Evolutionary conservation across 306 rosid genomes (phyloP).

Genomic region (Hippophae tibetana): DNA sequence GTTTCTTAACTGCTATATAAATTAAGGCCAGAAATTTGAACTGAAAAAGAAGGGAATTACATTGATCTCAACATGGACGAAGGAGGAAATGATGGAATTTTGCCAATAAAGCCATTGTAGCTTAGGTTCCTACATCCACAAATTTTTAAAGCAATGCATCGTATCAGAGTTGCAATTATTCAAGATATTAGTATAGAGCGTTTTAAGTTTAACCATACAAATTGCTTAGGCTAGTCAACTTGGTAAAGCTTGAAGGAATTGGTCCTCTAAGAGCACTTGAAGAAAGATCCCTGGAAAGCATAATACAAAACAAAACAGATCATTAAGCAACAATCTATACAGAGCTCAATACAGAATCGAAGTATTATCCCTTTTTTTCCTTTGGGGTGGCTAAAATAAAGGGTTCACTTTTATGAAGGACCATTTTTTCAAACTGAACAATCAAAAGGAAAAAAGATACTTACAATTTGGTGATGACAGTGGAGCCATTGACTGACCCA

Average conservation of each 20-base stretch:
- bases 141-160: constrained; percentile 12
- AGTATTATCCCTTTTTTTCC: no score
- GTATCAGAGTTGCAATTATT: constrained; percentile 13
- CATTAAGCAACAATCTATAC: neutral
- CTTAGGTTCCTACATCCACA: constrained; percentile 57
- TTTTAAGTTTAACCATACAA: constrained; percentile 32
- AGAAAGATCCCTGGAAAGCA: constrained; percentile 62
- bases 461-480: constrained; percentile 57
- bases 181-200: neutral
- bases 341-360: neutral
- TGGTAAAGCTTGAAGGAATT: constrained; percentile 48
- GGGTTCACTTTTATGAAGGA: no score
- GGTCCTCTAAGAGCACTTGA: constrained; percentile 45
- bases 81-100: no score
- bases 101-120: constrained; percentile 43
- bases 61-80: no score
- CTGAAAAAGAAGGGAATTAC: no score
- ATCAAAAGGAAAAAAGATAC: constrained; percentile 13
- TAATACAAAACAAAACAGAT: neutral
- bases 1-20: no score
- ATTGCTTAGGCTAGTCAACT: constrained; percentile 41
- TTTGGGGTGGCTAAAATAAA: no score
- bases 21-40: no score
- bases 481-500: constrained; percentile 28
- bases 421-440: no score